A percentile compares a stretch with the other conserved stretches of the same genome.
Conservation (phyloP, 495 filamentous ascomycete species). For the Thozetella sp. region DNA sequence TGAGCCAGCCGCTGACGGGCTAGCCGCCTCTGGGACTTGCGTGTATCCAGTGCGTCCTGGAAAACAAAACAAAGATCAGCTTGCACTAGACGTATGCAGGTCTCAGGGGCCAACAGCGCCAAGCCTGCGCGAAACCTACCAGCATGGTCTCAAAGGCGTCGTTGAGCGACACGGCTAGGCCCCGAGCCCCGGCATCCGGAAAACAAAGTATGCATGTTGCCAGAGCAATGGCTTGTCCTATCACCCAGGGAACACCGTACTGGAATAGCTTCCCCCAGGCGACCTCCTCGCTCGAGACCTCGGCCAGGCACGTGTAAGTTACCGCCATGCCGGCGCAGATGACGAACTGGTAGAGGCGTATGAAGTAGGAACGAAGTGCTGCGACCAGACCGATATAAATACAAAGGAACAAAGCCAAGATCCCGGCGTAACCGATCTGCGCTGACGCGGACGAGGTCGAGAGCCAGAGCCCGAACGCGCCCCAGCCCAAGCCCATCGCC, state of each 20-base stretch:
- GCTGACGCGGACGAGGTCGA: conserved; percentile 45
- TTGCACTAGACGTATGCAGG: not conserved
- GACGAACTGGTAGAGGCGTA: conserved; percentile 54
- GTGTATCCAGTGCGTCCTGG: conserved; percentile 41
- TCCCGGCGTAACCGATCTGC: conserved; percentile 50
- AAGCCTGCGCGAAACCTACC: conserved; percentile 13
- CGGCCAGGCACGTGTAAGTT: conserved; percentile 52
- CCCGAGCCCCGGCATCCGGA: conserved; percentile 55
- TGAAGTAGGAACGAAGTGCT: conserved; percentile 52
- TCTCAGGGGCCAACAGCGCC: not conserved
- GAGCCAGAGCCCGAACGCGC: conserved; percentile 52
- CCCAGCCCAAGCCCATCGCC: conserved; percentile 57
- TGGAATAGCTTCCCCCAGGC: conserved; percentile 47
- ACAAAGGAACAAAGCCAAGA: conserved; percentile 53
- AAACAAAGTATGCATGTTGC: conserved; percentile 43
- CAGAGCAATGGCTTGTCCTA: conserved; percentile 53
- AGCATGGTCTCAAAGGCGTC: conserved; percentile 40
- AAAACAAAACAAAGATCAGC: conserved; percentile 9
- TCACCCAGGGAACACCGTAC: conserved; percentile 58
- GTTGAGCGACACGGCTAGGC: conserved; percentile 45
- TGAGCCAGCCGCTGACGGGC: conserved; percentile 39
- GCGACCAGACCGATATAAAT: conserved; percentile 50
- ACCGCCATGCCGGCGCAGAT: conserved; percentile 57
- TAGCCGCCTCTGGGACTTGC: conserved; percentile 3
- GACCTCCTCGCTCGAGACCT: conserved; percentile 36